Evolutionary conservation across 2,329 filamentous ascomycete genomes (phyloP).

Genomic region (Pleoardoris graminearum): DNA sequence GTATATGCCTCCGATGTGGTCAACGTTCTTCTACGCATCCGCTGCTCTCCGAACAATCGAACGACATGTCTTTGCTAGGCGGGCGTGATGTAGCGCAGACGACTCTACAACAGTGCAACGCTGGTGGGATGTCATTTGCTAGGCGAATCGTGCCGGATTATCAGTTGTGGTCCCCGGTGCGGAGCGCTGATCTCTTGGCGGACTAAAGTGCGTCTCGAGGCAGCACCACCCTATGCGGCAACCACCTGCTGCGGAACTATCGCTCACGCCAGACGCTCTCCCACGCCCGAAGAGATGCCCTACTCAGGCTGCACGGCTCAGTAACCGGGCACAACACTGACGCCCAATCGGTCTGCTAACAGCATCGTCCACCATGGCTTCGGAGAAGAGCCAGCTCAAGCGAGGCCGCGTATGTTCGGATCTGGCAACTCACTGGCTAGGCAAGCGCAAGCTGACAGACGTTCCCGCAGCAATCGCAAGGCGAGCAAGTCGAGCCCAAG

Average conservation of each 20-base stretch:
- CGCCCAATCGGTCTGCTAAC: not conserved
- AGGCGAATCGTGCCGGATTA: too few species aligned
- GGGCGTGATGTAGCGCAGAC: too few species aligned
- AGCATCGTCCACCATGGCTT: conserved; percentile 53
- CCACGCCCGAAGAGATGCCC: conserved; percentile 22
- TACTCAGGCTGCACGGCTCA: conserved; percentile 18
- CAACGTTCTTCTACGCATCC: too few species aligned
- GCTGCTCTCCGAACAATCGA: too few species aligned
- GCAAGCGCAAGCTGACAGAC: conserved; percentile 23
- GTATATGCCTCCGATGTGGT: too few species aligned
- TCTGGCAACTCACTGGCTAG: not conserved
- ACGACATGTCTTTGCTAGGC: too few species aligned
- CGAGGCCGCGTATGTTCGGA: conserved; percentile 67
- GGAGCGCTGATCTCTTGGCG: conserved; percentile 1
- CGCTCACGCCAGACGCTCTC: not conserved
- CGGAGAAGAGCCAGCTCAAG: conserved; percentile 84
- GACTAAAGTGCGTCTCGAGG: not conserved
- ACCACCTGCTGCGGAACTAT: not conserved
- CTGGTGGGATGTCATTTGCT: too few species aligned
- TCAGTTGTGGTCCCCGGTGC: not conserved
- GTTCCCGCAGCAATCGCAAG: conserved; percentile 63
- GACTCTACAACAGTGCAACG: too few species aligned
- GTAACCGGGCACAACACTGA: conserved; percentile 28
- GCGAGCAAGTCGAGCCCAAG: conserved; percentile 70
- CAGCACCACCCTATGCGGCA: conserved; percentile 2